phyloP scores from a whole-genome alignment of 1,139 yeast species.

The Geotrichum citri-aurantii region DNA sequence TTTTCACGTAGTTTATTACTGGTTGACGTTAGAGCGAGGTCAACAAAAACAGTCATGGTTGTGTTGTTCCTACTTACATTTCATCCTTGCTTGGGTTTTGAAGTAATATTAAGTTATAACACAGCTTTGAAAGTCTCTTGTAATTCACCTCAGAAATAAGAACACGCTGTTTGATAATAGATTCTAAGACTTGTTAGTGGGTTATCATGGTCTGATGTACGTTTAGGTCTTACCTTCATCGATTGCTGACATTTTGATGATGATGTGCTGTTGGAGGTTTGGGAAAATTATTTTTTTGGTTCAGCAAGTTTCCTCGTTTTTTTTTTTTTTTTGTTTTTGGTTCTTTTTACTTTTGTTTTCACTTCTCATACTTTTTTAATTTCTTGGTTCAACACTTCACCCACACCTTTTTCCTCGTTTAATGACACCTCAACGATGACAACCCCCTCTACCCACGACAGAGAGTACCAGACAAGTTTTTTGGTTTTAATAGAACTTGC shows the following conservation, averaged over 20 bases:
- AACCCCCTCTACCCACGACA: not conserved
- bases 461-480: slow-evolving; percentile 1
- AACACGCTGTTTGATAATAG: slow-evolving; percentile 28
- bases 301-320: not conserved
- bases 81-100: slow-evolving; percentile 11
- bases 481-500: slow-evolving; percentile 8
- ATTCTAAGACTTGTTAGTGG: slow-evolving; percentile 3
- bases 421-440: not conserved
- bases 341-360: not conserved
- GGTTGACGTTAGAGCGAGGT: slow-evolving; percentile 4
- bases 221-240: slow-evolving; percentile 6
- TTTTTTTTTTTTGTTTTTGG: no score
- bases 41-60: not conserved
- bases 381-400: not conserved
- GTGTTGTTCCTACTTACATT: slow-evolving; percentile 1
- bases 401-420: not conserved
- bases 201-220: not conserved
- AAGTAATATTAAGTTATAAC: slow-evolving; percentile 14
- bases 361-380: not conserved
- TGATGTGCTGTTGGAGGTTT: not conserved
- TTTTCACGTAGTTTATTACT: slow-evolving; percentile 5
- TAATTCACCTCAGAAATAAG: slow-evolving; percentile 26
- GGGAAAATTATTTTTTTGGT: slow-evolving; percentile 5
- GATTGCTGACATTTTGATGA: not conserved
- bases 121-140: slow-evolving; percentile 24